A percentile compares a stretch with the other conserved stretches of the same genome.
Conservation (phyloP, 371 early-diverging fungal genomes). For the Apophysomyces trapeziformis region DNA sequence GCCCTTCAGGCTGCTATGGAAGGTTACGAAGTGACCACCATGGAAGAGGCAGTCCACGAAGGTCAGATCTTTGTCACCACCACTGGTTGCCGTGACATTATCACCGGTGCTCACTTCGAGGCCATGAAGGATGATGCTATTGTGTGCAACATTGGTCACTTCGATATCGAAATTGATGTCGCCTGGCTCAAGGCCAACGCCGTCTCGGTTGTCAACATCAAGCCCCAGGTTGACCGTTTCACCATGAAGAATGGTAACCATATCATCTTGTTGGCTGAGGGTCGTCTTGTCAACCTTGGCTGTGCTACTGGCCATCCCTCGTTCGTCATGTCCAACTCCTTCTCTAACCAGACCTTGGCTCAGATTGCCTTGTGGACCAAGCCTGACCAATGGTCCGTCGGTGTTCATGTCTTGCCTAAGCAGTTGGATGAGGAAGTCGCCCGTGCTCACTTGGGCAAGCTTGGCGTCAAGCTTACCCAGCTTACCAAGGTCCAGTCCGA, state of each 20-base stretch:
- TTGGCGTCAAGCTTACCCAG: conserved; percentile 89
- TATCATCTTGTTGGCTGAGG: conserved; percentile 96
- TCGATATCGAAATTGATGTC: conserved; percentile 97
- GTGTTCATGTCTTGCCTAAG: conserved; percentile 98
- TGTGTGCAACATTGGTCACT: conserved; percentile 99
- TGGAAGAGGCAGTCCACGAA: conserved; percentile 90
- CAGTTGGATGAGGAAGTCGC: conserved; percentile 98
- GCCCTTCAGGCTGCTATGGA: conserved; percentile 98
- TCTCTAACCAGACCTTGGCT: conserved; percentile 97
- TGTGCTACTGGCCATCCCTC: conserved; percentile 98
- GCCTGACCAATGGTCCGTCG: conserved; percentile 80
- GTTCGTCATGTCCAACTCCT: conserved; percentile 98
- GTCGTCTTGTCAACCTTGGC: conserved; percentile 98
- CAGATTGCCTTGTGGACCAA: conserved; percentile 98
- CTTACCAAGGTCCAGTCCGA: conserved; percentile 73
- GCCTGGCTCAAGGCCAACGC: conserved; percentile 98
- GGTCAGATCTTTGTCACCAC: conserved; percentile 98
- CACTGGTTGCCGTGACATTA: conserved; percentile 98
- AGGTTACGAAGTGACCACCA: conserved; percentile 97
- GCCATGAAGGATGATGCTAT: conserved; percentile 97
- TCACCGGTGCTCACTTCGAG: conserved; percentile 86
- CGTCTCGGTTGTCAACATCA: conserved; percentile 84
- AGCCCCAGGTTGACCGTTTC: conserved; percentile 98
- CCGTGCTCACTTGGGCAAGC: conserved; percentile 89
- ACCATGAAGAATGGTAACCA: conserved; percentile 88